Evolutionary conservation across 345 rosid species (phyloP).

Genomic region (Limnanthes douglasii): DNA sequence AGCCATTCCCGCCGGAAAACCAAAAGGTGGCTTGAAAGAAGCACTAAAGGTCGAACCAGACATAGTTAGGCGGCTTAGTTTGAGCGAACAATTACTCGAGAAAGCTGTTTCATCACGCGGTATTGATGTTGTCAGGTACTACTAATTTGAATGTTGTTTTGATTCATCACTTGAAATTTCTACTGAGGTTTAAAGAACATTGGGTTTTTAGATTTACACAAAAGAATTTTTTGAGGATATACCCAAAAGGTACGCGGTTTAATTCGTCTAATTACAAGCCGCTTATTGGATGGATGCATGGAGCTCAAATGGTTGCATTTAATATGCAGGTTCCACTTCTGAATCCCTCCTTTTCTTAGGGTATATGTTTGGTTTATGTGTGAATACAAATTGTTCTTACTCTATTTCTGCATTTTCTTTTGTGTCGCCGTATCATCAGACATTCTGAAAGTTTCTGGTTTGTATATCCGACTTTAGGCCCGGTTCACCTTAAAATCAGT

Average conservation of each 20-base stretch:
- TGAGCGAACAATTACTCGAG: conserved; percentile 22
- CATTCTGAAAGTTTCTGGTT: too few relatives aligned
- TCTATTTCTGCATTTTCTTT: too few relatives aligned
- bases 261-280: conserved; percentile 54
- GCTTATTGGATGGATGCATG: conserved; percentile 48
- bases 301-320: conserved; percentile 88
- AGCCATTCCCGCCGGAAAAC: conserved; percentile 22
- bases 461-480: too few relatives aligned
- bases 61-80: conserved; percentile 19
- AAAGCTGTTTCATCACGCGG: conserved; percentile 19
- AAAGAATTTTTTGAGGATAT: conserved; percentile 36
- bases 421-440: too few relatives aligned
- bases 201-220: conserved; percentile 26
- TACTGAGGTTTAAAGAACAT: too few relatives aligned
- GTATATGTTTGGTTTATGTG: too few relatives aligned
- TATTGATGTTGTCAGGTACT: conserved; percentile 17
- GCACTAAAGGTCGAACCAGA: conserved; percentile 19
- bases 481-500: too few relatives aligned
- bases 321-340: conserved; percentile 61
- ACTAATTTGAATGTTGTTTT: not conserved
- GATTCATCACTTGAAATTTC: too few relatives aligned
- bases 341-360: too few relatives aligned
- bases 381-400: too few relatives aligned
- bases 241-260: conserved; percentile 45
- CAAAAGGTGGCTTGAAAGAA: conserved; percentile 15